Conservation (phyloP, 768 basidiomycete species). For the Podaxis pistillaris region DNA sequence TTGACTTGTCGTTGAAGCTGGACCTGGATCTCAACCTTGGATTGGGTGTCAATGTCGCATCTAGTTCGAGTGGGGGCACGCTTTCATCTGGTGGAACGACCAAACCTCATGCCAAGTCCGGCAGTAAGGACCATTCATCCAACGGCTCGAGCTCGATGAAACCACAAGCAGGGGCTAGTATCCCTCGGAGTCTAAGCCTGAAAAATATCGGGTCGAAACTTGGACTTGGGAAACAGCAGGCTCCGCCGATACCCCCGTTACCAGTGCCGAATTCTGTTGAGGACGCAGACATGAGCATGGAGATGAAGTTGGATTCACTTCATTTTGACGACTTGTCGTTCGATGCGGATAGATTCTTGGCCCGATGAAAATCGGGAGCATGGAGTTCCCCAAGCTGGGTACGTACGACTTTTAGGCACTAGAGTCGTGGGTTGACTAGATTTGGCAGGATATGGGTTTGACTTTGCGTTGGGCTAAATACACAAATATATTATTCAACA, state of each 20-base stretch:
- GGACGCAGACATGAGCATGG: conserved; percentile 45
- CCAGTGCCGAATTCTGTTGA: conserved; percentile 13
- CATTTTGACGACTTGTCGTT: conserved; percentile 73
- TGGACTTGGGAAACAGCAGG: conserved; percentile 3
- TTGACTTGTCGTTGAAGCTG: not conserved
- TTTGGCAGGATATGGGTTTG: not conserved
- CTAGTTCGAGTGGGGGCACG: conserved; percentile 4
- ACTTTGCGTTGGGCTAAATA: not conserved
- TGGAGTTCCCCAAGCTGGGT: not conserved
- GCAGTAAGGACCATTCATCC: not conserved
- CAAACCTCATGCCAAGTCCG: not conserved
- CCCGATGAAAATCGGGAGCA: not conserved
- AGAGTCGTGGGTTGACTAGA: not conserved
- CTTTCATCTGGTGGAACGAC: conserved; percentile 1
- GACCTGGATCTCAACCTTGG: conserved; percentile 9
- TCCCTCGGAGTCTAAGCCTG: conserved; percentile 12
- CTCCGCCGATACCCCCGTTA: conserved; percentile 3
- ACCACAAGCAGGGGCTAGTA: not conserved
- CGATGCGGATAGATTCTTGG: conserved; percentile 54
- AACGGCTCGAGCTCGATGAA: not conserved
- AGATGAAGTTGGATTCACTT: conserved; percentile 71
- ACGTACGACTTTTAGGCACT: not conserved
- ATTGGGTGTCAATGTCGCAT: conserved; percentile 8
- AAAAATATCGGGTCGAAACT: conserved; percentile 9
- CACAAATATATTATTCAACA: not conserved